Evolutionary conservation across 108 stramenopile species (phyloP).

Genomic region (Aurantiochytrium sp.): DNA sequence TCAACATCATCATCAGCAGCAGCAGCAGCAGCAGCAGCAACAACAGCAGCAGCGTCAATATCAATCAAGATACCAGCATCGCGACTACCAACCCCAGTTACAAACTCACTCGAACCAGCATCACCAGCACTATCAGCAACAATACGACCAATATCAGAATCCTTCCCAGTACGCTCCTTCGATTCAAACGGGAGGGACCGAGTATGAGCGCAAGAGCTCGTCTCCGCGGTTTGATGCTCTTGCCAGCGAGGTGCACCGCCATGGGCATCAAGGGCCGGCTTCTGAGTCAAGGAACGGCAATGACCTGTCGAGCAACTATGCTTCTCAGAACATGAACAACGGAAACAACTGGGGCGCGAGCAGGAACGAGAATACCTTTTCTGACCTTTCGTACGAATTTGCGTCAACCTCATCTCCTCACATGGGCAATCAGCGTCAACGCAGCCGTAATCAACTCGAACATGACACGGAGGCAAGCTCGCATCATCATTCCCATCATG

Average conservation of each 20-base stretch:
- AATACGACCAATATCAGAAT: neutral
- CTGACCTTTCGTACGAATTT: constrained; percentile 6
- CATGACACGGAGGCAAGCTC: neutral
- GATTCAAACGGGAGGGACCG: neutral
- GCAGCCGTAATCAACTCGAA: neutral
- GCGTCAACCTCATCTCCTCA: neutral
- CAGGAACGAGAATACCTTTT: neutral
- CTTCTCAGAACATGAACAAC: no score
- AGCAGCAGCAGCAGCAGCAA: no score
- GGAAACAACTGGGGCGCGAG: no score
- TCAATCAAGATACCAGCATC: no score
- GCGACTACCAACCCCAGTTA: no score
- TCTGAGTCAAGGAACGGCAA: neutral
- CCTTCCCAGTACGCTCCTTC: neutral
- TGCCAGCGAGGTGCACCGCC: neutral
- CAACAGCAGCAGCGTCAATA: no score
- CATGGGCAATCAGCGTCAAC: neutral
- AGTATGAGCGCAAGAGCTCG: neutral
- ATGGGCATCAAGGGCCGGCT: neutral
- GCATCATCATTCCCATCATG: no score
- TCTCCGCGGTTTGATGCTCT: neutral
- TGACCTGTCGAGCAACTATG: no score
- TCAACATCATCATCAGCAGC: no score
- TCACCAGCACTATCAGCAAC: no score
- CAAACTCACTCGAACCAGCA: no score